phyloP scores from a whole-genome alignment of 1,284 basidiomycete genomes.

The Leccinum solheimii region DNA sequence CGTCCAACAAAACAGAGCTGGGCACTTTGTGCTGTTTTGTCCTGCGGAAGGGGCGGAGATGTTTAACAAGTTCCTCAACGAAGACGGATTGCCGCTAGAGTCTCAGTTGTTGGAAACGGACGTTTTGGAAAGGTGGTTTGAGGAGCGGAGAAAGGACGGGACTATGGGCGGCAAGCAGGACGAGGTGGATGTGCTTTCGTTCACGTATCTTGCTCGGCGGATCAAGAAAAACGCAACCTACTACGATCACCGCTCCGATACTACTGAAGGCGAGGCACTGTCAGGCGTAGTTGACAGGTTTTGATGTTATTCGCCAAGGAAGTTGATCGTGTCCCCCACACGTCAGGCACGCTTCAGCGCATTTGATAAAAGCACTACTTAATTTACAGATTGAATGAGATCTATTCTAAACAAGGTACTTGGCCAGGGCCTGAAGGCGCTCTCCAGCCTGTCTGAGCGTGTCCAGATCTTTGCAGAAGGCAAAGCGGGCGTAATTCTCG shows the following conservation, averaged over 20 bases:
- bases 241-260: constrained; percentile 61
- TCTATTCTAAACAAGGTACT: constrained; percentile 50
- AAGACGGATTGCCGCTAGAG: constrained; percentile 89
- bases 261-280: constrained; percentile 52
- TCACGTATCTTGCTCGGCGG: constrained; percentile 79
- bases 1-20: constrained; percentile 59
- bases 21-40: constrained; percentile 84
- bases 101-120: constrained; percentile 67
- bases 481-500: constrained; percentile 84
- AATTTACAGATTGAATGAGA: not conserved
- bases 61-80: constrained; percentile 78
- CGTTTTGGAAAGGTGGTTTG: constrained; percentile 56
- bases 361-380: not conserved
- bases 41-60: constrained; percentile 80
- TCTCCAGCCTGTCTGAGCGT: constrained; percentile 79
- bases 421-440: constrained; percentile 70
- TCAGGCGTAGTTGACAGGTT: constrained; percentile 73
- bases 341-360: not conserved
- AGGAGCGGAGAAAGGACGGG: constrained; percentile 39
- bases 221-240: constrained; percentile 83
- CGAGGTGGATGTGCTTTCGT: constrained; percentile 74
- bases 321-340: not conserved
- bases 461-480: constrained; percentile 91
- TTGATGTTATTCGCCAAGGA: constrained; percentile 15
- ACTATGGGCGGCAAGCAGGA: constrained; percentile 61